Evolutionary conservation across 768 basidiomycete genomes (phyloP).

Genomic region (Inosperma sp.): DNA sequence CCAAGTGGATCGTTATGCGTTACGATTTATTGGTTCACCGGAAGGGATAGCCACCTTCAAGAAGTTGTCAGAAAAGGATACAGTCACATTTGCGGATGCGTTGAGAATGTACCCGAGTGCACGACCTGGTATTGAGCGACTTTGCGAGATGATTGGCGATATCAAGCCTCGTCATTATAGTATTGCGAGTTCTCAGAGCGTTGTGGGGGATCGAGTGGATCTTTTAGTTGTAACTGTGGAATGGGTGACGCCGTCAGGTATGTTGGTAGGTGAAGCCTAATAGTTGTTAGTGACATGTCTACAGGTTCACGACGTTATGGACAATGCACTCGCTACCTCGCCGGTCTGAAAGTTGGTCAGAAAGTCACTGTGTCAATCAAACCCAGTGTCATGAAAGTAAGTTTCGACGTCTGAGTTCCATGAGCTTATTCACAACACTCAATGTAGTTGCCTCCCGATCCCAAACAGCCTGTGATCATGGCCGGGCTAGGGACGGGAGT

Average conservation of each 20-base stretch:
- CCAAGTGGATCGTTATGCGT: conserved; percentile 67
- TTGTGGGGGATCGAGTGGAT: conserved; percentile 92
- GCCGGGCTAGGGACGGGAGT: conserved; percentile 98
- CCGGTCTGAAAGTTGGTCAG: conserved; percentile 75
- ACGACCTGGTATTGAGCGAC: conserved; percentile 72
- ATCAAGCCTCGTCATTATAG: conserved; percentile 98
- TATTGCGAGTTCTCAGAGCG: conserved; percentile 93
- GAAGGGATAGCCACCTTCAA: conserved; percentile 93
- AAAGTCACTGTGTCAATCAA: conserved; percentile 97
- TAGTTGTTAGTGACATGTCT: conserved; percentile 4
- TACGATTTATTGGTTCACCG: conserved; percentile 89
- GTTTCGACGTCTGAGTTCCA: conserved; percentile 15
- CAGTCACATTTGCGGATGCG: conserved; percentile 88
- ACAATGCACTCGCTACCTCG: conserved; percentile 95
- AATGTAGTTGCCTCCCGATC: conserved; percentile 71
- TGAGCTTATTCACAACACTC: neutral
- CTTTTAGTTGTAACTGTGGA: conserved; percentile 95
- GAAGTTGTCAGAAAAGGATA: conserved; percentile 92
- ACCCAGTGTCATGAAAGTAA: conserved; percentile 98
- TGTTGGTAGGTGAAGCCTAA: conserved; percentile 22
- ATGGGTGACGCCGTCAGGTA: conserved; percentile 83
- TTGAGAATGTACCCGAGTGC: conserved; percentile 74
- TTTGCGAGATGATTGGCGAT: conserved; percentile 88
- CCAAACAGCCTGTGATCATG: conserved; percentile 93
- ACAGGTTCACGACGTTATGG: conserved; percentile 76